Percentiles rank a stretch among this genome's conserved stretches.
Evolutionary conservation across 352 stramenopile genomes (phyloP).

Genomic region (Elongisporangium anandrum): DNA sequence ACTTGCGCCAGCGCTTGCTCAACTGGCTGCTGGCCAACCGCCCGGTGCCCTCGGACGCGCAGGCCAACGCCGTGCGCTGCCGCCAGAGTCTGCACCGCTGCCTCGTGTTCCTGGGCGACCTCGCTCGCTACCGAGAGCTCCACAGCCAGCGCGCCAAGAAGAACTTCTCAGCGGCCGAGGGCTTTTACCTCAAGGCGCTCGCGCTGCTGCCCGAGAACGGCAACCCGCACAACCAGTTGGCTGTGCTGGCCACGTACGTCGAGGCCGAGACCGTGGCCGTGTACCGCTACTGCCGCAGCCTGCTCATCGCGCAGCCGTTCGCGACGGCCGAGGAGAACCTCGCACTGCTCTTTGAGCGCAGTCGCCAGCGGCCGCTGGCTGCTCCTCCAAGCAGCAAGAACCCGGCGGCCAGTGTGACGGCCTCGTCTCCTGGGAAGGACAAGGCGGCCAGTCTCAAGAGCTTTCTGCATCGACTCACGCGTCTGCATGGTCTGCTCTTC

Average conservation of each 20-base stretch:
- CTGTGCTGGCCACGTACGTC: constrained; percentile 81
- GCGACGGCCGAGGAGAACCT: constrained; percentile 87
- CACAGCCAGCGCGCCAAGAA: constrained; percentile 84
- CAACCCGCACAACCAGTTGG: constrained; percentile 85
- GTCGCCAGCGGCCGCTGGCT: constrained; percentile 61
- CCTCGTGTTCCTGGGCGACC: constrained; percentile 76
- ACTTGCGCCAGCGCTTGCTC: constrained; percentile 44
- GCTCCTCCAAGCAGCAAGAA: constrained; percentile 13
- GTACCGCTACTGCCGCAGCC: constrained; percentile 87
- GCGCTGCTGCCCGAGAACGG: constrained; percentile 69
- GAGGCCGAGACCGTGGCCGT: constrained; percentile 89
- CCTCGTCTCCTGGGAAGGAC: constrained; percentile 53
- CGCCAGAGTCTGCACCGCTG: constrained; percentile 77
- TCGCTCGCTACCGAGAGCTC: constrained; percentile 78
- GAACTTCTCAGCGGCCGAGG: constrained; percentile 68
- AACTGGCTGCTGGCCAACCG: constrained; percentile 44
- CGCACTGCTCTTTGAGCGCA: constrained; percentile 85
- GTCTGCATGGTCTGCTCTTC: constrained; percentile 85
- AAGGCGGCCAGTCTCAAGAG: constrained; percentile 85
- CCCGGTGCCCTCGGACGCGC: constrained; percentile 11
- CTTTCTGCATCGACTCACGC: constrained; percentile 80
- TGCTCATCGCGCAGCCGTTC: constrained; percentile 84
- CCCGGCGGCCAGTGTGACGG: constrained; percentile 18
- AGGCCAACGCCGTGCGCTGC: constrained; percentile 22
- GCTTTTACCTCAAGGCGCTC: constrained; percentile 70